Evolutionary conservation across 805 yeast genomes (phyloP).

Genomic region (Candida incommunis): DNA sequence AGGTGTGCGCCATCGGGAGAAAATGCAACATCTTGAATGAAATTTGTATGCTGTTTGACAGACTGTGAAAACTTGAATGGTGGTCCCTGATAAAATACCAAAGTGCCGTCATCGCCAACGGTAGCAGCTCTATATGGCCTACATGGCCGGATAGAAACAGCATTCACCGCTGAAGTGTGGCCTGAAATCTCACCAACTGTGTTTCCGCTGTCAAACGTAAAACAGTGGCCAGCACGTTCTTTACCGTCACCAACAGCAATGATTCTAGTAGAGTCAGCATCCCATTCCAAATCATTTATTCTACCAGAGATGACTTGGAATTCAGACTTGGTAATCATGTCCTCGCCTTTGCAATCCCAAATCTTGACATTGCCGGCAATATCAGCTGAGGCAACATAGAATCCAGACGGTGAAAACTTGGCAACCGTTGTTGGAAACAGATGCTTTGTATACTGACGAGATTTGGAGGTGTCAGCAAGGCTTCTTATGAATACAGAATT

Average conservation of each 20-base stretch:
- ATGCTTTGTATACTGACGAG: conserved; percentile 66
- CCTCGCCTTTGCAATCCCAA: conserved; percentile 58
- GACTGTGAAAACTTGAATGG: conserved; percentile 79
- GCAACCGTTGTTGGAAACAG: conserved; percentile 65
- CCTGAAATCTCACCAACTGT: conserved; percentile 95
- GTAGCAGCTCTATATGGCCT: conserved; percentile 93
- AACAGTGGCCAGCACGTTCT: conserved; percentile 83
- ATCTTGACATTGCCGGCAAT: conserved; percentile 77
- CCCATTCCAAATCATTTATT: conserved; percentile 81
- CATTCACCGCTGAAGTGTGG: conserved; percentile 70
- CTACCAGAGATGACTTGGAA: conserved; percentile 68
- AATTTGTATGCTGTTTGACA: conserved; percentile 61
- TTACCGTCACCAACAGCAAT: conserved; percentile 94
- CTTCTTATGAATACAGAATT: conserved; percentile 64
- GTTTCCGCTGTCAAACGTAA: conserved; percentile 89
- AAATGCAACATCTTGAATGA: conserved; percentile 67
- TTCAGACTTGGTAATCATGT: conserved; percentile 58
- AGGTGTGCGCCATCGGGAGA: conserved; percentile 67
- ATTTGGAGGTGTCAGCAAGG: conserved; percentile 35
- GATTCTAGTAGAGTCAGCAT: conserved; percentile 68
- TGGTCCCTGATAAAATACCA: conserved; percentile 82
- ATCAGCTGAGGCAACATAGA: conserved; percentile 84
- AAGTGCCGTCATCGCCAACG: conserved; percentile 74
- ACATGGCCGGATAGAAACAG: conserved; percentile 68
- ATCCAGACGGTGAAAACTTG: conserved; percentile 78